Evolutionary conservation across 768 basidiomycete species (phyloP).

Genomic region (Boletus insuetus): DNA sequence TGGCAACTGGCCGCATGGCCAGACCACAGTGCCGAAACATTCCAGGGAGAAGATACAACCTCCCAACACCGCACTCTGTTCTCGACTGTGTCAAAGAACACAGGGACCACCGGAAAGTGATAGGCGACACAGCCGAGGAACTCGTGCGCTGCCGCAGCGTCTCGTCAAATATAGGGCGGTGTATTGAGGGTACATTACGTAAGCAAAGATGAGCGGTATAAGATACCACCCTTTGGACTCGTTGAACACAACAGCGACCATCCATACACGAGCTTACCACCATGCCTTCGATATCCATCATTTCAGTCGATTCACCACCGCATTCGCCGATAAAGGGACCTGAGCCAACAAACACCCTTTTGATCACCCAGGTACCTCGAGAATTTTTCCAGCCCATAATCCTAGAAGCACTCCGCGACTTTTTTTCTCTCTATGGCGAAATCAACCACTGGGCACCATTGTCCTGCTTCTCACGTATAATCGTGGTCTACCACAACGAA

Average conservation of each 20-base stretch:
- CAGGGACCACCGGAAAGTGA: conserved; percentile 10
- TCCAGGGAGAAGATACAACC: conserved; percentile 13
- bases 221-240: no score
- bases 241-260: conserved; percentile 7
- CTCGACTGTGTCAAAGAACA: background rate
- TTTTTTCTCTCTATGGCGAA: conserved; percentile 75
- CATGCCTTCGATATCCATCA: conserved; percentile 32
- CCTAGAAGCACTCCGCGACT: conserved; percentile 59
- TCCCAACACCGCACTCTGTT: conserved; percentile 10
- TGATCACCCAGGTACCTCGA: conserved; percentile 74
- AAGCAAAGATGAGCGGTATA: conserved; percentile 12
- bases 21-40: background rate
- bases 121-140: conserved; percentile 18
- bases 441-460: conserved; percentile 93
- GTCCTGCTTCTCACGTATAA: conserved; percentile 73
- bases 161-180: conserved; percentile 1
- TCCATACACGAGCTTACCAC: background rate
- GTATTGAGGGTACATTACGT: conserved; percentile 15
- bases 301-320: conserved; percentile 10
- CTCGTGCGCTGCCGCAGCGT: background rate
- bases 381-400: conserved; percentile 74
- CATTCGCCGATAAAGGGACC: background rate
- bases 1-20: background rate
- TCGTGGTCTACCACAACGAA: conserved; percentile 71
- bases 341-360: conserved; percentile 73